Percentiles rank a stretch among this genome's conserved stretches.
phyloP scores from a whole-genome alignment of 2,329 filamentous ascomycete species.

The Fusarium newnesense region DNA sequence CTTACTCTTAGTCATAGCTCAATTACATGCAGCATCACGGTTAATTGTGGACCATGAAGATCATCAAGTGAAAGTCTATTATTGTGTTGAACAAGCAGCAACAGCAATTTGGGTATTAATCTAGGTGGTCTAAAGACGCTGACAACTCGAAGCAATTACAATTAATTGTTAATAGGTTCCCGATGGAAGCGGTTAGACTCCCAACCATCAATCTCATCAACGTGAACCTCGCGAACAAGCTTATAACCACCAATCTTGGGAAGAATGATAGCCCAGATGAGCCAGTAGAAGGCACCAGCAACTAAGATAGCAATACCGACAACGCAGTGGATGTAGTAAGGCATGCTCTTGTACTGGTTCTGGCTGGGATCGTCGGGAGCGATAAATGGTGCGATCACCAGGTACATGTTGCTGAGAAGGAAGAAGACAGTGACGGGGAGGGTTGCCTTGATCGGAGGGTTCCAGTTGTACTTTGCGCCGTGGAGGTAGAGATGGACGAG shows the following conservation, averaged over 20 bases:
- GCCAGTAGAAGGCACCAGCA: conserved; percentile 65
- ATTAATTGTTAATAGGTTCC: conserved; percentile 47
- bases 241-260: conserved; percentile 65
- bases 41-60: background rate
- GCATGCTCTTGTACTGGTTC: conserved; percentile 63
- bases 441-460: conserved; percentile 64
- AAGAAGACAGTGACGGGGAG: conserved; percentile 68
- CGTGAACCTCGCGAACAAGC: conserved; percentile 63
- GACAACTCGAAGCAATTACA: background rate
- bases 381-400: conserved; percentile 68
- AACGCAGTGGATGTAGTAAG: conserved; percentile 68
- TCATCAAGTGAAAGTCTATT: background rate
- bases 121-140: conserved; percentile 6
- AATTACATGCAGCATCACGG: background rate
- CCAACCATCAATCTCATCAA: conserved; percentile 72
- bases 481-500: conserved; percentile 65
- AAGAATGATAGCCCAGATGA: conserved; percentile 63
- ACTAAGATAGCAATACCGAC: conserved; percentile 66
- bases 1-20: background rate
- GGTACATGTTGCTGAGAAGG: conserved; percentile 69
- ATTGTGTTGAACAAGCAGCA: background rate
- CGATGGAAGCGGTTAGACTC: conserved; percentile 65
- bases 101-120: conserved; percentile 21
- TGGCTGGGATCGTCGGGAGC: conserved; percentile 60
- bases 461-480: conserved; percentile 60